phyloP scores from a whole-genome alignment of 2,329 filamentous ascomycete species.

The Fusarium subglutinans region DNA sequence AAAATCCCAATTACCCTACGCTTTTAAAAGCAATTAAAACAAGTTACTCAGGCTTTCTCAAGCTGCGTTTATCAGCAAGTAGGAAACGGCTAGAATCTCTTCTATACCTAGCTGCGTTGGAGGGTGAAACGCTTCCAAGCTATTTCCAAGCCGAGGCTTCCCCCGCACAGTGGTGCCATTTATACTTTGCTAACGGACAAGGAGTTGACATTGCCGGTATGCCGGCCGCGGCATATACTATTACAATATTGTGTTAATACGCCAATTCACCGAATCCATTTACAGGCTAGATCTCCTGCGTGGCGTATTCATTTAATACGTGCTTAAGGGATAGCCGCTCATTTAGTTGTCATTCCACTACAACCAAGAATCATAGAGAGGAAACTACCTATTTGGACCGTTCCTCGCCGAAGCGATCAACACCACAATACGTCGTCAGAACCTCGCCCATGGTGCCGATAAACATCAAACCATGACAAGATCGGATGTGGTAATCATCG shows the following conservation, averaged over 20 bases:
- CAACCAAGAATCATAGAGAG: accelerated
- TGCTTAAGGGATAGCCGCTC: not conserved
- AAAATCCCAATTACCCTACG: accelerated
- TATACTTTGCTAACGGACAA: not conserved
- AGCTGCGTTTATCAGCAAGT: accelerated
- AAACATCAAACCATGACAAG: not conserved
- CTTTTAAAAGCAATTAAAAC: accelerated
- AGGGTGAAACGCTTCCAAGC: accelerated
- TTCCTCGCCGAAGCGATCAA: not conserved
- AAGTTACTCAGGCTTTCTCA: accelerated
- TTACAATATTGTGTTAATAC: accelerated
- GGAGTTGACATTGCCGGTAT: not conserved
- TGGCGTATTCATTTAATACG: not conserved
- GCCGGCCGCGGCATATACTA: not conserved
- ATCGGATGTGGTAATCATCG: not conserved
- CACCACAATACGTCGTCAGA: accelerated
- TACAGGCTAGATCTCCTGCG: accelerated
- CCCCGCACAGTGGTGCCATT: not conserved
- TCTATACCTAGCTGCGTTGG: accelerated
- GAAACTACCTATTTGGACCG: accelerated
- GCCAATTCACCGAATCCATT: not conserved
- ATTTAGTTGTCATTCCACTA: accelerated
- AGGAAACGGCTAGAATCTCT: accelerated
- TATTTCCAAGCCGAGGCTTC: not conserved
- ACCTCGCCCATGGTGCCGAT: accelerated